These are phyloP conservation scores for Ailanthus altissimus DNA, from an alignment of 345 rosid genomes.

Conservation along the genomic window DNA sequence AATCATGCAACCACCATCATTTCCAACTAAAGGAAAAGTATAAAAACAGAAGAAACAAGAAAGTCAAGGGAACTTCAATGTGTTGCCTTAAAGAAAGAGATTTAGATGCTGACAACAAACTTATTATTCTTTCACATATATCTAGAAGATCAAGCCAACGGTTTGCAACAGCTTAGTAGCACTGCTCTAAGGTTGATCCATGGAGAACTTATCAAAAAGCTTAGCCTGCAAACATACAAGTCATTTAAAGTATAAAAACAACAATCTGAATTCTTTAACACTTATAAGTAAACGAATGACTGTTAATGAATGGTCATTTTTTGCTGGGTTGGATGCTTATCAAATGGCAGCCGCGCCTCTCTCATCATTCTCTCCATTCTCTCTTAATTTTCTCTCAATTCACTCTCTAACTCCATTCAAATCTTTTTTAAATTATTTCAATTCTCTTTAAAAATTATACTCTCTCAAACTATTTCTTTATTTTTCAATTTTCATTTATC, in stretches of 20 bases:
- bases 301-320: no score
- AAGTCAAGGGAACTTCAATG: neutral
- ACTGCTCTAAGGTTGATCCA: slow-evolving; percentile 86
- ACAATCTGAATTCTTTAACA: slow-evolving; percentile 5
- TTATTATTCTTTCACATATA: slow-evolving; percentile 42
- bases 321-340: no score
- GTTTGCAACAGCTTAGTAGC: slow-evolving; percentile 92
- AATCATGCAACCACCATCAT: slow-evolving; percentile 14
- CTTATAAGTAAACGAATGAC: no score
- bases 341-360: no score
- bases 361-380: no score
- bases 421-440: no score
- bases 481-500: no score
- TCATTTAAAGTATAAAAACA: slow-evolving; percentile 6
- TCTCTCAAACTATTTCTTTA: no score
- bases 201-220: slow-evolving; percentile 90
- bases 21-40: neutral
- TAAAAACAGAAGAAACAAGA: neutral
- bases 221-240: slow-evolving; percentile 63
- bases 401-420: no score
- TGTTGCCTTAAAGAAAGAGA: slow-evolving; percentile 6
- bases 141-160: slow-evolving; percentile 99
- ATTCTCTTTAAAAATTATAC: no score
- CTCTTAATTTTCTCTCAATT: no score
- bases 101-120: neutral